Conservation (phyloP, 306 rosid species). For the Lathyrus tuberosus region DNA sequence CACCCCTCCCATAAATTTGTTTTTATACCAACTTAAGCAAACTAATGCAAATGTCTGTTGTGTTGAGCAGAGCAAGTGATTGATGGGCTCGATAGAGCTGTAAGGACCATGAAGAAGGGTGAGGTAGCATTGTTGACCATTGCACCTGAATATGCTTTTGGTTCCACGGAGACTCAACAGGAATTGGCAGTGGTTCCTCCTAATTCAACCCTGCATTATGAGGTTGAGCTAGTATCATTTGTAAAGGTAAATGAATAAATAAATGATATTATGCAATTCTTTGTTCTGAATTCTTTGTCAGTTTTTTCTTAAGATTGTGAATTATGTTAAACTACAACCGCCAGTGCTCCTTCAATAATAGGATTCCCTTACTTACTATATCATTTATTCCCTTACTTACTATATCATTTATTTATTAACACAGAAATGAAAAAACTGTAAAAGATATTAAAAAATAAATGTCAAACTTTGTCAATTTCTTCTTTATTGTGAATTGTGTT, state of each 20-base stretch:
- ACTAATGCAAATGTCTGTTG: slow-evolving; percentile 3
- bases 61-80: slow-evolving; percentile 76
- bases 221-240: slow-evolving; percentile 83
- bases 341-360: too few species aligned
- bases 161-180: slow-evolving; percentile 62
- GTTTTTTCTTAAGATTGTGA: too few species aligned
- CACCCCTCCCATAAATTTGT: background rate
- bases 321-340: too few species aligned
- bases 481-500: too few species aligned
- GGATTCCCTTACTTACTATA: too few species aligned
- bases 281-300: too few species aligned
- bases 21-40: background rate
- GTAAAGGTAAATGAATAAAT: slow-evolving; percentile 55
- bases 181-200: slow-evolving; percentile 85
- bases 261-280: background rate
- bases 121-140: slow-evolving; percentile 73
- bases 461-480: too few species aligned
- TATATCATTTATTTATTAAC: too few species aligned
- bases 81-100: slow-evolving; percentile 89
- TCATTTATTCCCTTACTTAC: too few species aligned
- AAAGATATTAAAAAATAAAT: too few species aligned
- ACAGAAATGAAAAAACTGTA: too few species aligned
- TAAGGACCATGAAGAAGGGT: slow-evolving; percentile 88
- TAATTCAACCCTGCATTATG: slow-evolving; percentile 74
- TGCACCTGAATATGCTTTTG: slow-evolving; percentile 90